Conservation (phyloP, 176 grass and related monocot species). For the Avena sativa region DNA sequence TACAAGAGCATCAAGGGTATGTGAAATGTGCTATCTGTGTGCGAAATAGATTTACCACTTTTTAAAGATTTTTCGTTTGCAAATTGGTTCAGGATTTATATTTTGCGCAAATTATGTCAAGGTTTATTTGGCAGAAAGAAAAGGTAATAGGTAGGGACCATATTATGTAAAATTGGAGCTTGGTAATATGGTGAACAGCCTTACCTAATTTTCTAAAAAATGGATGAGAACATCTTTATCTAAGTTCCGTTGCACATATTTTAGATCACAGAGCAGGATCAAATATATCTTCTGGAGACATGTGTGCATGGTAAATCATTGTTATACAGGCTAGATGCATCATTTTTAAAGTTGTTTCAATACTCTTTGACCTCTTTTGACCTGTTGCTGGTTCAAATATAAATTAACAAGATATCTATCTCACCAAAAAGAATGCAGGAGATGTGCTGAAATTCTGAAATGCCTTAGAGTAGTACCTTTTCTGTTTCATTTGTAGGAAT, state of each 20-base stretch:
- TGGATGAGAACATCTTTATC: background rate
- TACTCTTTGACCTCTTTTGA: conserved; percentile 6
- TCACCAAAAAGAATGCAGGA: background rate
- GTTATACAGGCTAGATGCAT: background rate
- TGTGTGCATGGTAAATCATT: conserved; percentile 17
- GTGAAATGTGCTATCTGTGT: conserved; percentile 18
- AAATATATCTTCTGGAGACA: background rate
- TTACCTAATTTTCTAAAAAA: background rate
- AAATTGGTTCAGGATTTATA: background rate
- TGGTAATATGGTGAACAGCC: background rate
- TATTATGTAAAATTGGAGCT: background rate
- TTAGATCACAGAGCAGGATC: background rate
- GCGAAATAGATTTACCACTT: background rate
- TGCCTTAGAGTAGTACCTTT: background rate
- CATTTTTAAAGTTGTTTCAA: background rate
- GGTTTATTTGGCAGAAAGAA: background rate
- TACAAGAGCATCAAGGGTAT: conserved; percentile 86
- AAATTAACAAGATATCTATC: background rate
- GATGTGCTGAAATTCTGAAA: conserved; percentile 26
- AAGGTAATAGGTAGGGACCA: background rate
- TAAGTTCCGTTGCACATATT: conserved; percentile 12
- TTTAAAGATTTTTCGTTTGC: background rate
- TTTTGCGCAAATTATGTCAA: background rate
- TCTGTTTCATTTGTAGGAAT: background rate
- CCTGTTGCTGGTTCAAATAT: background rate